Evolutionary conservation across 257 asterid genomes (phyloP).

Genomic region (Linderniella brevidens): DNA sequence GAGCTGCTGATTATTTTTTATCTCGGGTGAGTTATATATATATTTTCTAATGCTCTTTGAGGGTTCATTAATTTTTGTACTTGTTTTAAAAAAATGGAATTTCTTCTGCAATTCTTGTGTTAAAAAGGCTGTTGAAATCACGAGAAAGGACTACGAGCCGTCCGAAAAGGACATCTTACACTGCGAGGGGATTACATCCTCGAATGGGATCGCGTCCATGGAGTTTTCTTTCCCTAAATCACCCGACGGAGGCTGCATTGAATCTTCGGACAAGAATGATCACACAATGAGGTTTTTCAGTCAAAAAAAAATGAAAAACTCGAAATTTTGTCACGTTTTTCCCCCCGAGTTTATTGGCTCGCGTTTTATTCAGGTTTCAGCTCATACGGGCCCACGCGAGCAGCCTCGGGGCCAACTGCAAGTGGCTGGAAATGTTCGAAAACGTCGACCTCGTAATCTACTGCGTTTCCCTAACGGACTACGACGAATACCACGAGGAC

Average conservation of each 20-base stretch:
- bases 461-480: constrained; percentile 63
- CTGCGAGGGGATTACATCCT: constrained; percentile 62
- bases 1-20: constrained; percentile 67
- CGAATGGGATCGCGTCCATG: constrained; percentile 71
- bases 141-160: constrained; percentile 63
- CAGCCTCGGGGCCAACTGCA: constrained; percentile 77
- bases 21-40: constrained; percentile 36
- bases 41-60: background rate
- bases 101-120: constrained; percentile 4
- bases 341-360: background rate
- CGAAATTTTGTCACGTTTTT: background rate
- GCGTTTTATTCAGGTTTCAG: constrained; percentile 35
- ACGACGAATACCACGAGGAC: constrained; percentile 41
- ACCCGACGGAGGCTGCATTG: constrained; percentile 49
- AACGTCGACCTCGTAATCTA: constrained; percentile 53
- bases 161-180: constrained; percentile 73
- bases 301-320: constrained; percentile 1
- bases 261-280: constrained; percentile 34
- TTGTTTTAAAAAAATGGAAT: too few relatives aligned
- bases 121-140: constrained; percentile 63
- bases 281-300: constrained; percentile 33
- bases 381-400: constrained; percentile 52
- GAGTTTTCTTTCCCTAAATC: constrained; percentile 49
- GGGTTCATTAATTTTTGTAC: background rate
- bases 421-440: constrained; percentile 84